Evolutionary conservation across 352 stramenopile species (phyloP).

Genomic region (Globisporangium nodosum): DNA sequence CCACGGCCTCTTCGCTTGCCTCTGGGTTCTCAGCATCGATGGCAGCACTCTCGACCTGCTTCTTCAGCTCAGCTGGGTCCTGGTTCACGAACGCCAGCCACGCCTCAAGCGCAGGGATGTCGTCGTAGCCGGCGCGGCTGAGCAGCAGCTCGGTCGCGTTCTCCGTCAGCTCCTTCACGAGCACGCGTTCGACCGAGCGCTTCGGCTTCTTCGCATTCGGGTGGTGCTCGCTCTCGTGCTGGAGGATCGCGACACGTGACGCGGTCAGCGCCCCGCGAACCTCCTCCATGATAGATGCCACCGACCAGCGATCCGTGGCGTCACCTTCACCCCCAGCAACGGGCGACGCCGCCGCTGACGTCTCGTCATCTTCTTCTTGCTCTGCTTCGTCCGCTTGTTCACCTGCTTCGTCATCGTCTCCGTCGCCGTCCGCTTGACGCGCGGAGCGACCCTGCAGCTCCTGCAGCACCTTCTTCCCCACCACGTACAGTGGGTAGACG

Average conservation of each 20-base stretch:
- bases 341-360: background rate
- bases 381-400: background rate
- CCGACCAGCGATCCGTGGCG: constrained; percentile 6
- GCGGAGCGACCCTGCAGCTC: constrained; percentile 23
- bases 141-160: constrained; percentile 63
- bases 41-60: constrained; percentile 11
- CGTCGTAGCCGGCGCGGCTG: constrained; percentile 27
- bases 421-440: constrained; percentile 9
- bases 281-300: constrained; percentile 26
- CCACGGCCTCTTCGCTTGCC: background rate
- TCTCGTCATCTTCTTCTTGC: constrained; percentile 9
- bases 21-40: background rate
- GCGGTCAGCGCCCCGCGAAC: constrained; percentile 23
- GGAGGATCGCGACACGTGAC: constrained; percentile 23
- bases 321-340: background rate
- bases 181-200: constrained; percentile 29
- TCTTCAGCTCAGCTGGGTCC: background rate
- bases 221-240: constrained; percentile 9
- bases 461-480: constrained; percentile 38
- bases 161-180: constrained; percentile 54
- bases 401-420: constrained; percentile 3
- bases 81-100: constrained; percentile 36
- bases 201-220: constrained; percentile 10
- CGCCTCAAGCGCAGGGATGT: constrained; percentile 28
- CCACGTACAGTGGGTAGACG: constrained; percentile 33